Evolutionary conservation across 495 filamentous ascomycete genomes (phyloP), one percentile per base, ranked within the genome.

Genomic region (Hyaloscypha variabilis): DNA sequence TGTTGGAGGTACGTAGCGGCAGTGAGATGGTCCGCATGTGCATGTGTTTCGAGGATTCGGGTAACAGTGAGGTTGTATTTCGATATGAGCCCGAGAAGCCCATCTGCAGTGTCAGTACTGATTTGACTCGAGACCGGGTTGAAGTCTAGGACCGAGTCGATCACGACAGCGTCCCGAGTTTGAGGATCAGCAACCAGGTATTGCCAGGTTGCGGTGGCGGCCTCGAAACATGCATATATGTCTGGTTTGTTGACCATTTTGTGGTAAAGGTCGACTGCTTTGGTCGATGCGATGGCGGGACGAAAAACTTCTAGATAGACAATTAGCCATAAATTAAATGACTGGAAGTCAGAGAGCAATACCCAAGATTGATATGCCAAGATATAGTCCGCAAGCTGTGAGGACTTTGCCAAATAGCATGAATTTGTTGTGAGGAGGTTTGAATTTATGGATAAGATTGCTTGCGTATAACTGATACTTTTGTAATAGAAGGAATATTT

Each of bases 1-100:
- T 58, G 63, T 67, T 86, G 85, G 1, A 89, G 75, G 63, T 88
- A 89, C 4, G 19, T 73, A 0, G 85, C 72, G 0, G 86, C 81
- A 1, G 83, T 87, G n/a, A 88, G 71, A 68, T 88, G 86, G 74
- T 88, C 86, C 51, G 87, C 87, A 68, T 89, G 87, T 14, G 78
- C 80, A 68, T 88, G 86, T 0, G 87, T 88, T 69, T 89, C 87
- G 23, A 89, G 77, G 31, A 89, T 81, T 6, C 62, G 66, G 2
- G 68, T 70, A 52, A 88, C 71, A 10, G 34, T 77, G 72, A 87
- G 88, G 8, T 77, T 76, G 1, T 83, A 66, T 26, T 77, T 63
- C 11, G 69, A 60, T 53, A 82, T 68, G 4, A 83, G 29, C 0
- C 69, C 31, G 0, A 89, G 75, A 0, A 89, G 60, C 0, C 28